phyloP scores from a whole-genome alignment of 1,284 basidiomycete genomes.

The Cutaneotrichosporon cavernicola region DNA sequence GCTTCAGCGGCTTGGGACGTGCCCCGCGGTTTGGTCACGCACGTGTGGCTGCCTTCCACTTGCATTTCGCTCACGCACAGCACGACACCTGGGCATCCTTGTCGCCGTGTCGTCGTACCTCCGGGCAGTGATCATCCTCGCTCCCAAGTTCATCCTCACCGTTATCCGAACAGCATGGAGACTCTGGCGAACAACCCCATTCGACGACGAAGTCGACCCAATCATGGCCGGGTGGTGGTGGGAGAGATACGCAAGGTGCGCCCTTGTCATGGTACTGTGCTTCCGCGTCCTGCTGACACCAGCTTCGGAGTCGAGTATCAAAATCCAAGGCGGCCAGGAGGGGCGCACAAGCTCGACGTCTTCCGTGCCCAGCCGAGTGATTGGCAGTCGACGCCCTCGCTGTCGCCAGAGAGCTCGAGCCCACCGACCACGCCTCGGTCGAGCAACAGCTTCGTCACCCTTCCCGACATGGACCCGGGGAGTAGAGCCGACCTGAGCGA shows the following conservation, averaged over 20 bases:
- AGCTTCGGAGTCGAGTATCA: conserved; percentile 24
- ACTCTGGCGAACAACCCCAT: conserved; percentile 16
- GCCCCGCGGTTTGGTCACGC: background rate
- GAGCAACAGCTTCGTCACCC: conserved; percentile 12
- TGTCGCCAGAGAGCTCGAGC: conserved; percentile 18
- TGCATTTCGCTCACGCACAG: conserved; percentile 10
- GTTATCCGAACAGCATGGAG: conserved; percentile 9
- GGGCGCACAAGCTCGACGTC: conserved; percentile 22
- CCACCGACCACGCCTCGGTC: background rate
- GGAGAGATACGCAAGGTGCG: conserved; percentile 22
- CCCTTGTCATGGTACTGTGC: background rate
- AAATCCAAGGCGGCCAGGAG: background rate
- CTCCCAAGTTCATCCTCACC: conserved; percentile 12
- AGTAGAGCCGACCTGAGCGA: conserved; percentile 19
- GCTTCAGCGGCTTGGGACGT: background rate
- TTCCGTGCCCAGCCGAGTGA: conserved; percentile 18
- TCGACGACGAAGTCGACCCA: conserved; percentile 2
- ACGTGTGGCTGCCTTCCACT: background rate
- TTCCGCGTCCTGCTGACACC: background rate
- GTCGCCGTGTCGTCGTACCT: conserved; percentile 23
- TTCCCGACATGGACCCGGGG: conserved; percentile 24
- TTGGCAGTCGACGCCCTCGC: conserved; percentile 1
- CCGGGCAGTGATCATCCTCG: conserved; percentile 15
- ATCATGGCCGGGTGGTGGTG: conserved; percentile 15
- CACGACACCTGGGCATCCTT: conserved; percentile 25